phyloP scores from a whole-genome alignment of 192 early-diverging fungal genomes.

The Coemansia sp. region DNA sequence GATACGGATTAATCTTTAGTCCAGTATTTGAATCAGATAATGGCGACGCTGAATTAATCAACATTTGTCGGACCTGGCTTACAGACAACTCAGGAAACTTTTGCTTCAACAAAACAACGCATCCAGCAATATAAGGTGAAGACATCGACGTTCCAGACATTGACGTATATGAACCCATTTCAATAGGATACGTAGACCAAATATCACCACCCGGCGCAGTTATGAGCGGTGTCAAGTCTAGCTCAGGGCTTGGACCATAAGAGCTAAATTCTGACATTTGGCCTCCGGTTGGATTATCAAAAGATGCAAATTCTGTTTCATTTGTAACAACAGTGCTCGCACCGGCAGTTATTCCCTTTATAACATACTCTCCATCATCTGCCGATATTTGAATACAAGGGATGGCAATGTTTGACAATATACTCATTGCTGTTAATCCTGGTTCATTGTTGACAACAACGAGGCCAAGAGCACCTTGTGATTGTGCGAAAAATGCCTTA shows the following conservation, averaged over 20 bases:
- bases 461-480: slow-evolving; percentile 57
- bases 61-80: slow-evolving; percentile 9
- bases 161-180: slow-evolving; percentile 43
- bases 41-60: slow-evolving; percentile 14
- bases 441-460: slow-evolving; percentile 53
- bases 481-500: slow-evolving; percentile 50
- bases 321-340: slow-evolving; percentile 14
- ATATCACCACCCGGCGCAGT: slow-evolving; percentile 69
- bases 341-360: slow-evolving; percentile 13
- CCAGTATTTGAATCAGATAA: neutral
- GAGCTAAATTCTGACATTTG: slow-evolving; percentile 59
- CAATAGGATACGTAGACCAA: slow-evolving; percentile 61
- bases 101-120: slow-evolving; percentile 63
- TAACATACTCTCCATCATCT: slow-evolving; percentile 46
- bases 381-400: slow-evolving; percentile 43
- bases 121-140: slow-evolving; percentile 68
- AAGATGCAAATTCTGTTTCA: slow-evolving; percentile 22
- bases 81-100: slow-evolving; percentile 29
- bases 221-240: slow-evolving; percentile 62
- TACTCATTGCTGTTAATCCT: slow-evolving; percentile 31
- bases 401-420: slow-evolving; percentile 33
- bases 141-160: slow-evolving; percentile 82
- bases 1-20: slow-evolving; percentile 35
- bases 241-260: slow-evolving; percentile 63
- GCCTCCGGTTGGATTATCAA: slow-evolving; percentile 7